Evolutionary conservation across 164 flowering plant genomes (phyloP), one percentile per base, ranked within the genome.

Genomic region (Vitis cinerea): DNA sequence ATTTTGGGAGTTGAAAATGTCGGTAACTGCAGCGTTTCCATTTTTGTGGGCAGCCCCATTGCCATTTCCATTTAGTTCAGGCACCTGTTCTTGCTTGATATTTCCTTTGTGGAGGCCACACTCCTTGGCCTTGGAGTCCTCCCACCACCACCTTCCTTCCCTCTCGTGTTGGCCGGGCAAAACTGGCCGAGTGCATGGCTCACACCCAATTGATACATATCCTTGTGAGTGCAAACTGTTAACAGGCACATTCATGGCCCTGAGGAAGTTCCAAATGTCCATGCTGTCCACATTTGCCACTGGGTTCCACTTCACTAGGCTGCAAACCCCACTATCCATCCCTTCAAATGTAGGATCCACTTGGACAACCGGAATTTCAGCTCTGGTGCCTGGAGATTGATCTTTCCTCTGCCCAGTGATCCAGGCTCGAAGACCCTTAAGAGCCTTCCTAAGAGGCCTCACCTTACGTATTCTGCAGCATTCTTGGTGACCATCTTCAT

Each of bases 71-170:
- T 37, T 37, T 4, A 37, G 6, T 37, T 68, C 73, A 12, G 66
- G 9, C 6, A 1, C 67, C 14, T 65, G 73, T 48, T 73, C 80
- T 10, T 80, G 76, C 73, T 79, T 85, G 27, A 90, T 77, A 69
- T 92, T 92, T 13, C 95, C 93, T 78, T 92, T 92, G 82, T 92
- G 97, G 8, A 92, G 92, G 10, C 97, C 97, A 61, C 97, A 92
- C 68, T 92, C 97, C 81, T 92, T 92, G 13, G 97, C 95, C 77
- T 81, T 85, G 5, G 95, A 87, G 71, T 92, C 95, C 74, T 92
- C 97, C 97, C 97, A 92, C 97, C 97, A 92, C 97, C 97, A 92
- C 66, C 97, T 83, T 72, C 97, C 97, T 64, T 92, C 97, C 58
- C 97, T 82, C 81, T 92, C 97, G 50, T 90, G 97, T 71, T 92